Conservation (phyloP, 2,329 filamentous ascomycete genomes). For the Xylaria sp. region DNA sequence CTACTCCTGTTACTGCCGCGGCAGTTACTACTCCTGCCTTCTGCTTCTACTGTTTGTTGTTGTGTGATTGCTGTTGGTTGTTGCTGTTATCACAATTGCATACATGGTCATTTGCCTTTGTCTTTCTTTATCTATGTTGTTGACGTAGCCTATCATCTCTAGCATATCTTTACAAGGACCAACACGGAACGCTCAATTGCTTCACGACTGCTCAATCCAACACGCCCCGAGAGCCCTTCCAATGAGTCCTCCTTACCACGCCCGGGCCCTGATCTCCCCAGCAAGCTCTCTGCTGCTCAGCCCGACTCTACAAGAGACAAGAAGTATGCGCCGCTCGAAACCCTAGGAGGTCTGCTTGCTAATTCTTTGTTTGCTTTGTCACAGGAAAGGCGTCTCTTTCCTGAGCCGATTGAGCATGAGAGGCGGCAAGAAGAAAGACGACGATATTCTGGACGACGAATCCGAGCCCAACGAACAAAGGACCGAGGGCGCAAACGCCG, state of each 20-base stretch:
- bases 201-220: constrained; percentile 63
- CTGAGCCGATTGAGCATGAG: constrained; percentile 84
- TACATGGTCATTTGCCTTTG: neutral
- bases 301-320: constrained; percentile 67
- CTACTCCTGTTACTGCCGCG: neutral
- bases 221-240: constrained; percentile 63
- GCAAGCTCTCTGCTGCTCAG: constrained; percentile 51
- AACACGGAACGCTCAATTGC: constrained; percentile 50
- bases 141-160: constrained; percentile 23
- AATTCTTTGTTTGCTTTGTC: constrained; percentile 29
- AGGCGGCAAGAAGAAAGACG: constrained; percentile 78
- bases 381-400: constrained; percentile 88
- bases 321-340: constrained; percentile 64
- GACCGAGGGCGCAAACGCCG: constrained; percentile 83
- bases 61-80: neutral
- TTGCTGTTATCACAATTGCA: constrained; percentile 8
- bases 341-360: constrained; percentile 10
- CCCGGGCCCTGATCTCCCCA: constrained; percentile 56
- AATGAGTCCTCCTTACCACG: constrained; percentile 55
- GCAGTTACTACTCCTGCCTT: neutral
- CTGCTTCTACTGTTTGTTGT: neutral
- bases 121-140: neutral
- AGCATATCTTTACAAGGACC: constrained; percentile 60
- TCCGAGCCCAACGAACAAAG: constrained; percentile 75
- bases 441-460: constrained; percentile 69